Percentiles rank a stretch among this genome's conserved stretches.
Evolutionary conservation across 2,329 filamentous ascomycete species (phyloP).

Genomic region (Pyrenochaeta sp.): DNA sequence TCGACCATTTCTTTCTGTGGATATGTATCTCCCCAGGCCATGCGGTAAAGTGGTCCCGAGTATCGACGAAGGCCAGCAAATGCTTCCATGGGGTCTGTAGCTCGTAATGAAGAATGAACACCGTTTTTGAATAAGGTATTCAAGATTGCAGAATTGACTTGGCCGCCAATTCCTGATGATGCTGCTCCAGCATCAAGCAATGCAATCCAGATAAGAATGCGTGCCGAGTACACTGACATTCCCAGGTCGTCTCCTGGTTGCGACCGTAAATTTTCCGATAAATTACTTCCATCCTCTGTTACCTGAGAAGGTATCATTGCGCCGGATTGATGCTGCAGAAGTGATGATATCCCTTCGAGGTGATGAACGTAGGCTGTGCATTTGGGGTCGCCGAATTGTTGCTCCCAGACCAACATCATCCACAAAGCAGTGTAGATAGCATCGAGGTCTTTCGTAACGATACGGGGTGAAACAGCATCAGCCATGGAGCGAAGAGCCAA

Average conservation of each 20-base stretch:
- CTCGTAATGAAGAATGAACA: neutral
- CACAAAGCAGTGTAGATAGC: conserved; percentile 42
- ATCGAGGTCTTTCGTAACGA: conserved; percentile 35
- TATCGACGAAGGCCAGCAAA: conserved; percentile 43
- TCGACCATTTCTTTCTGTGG: conserved; percentile 47
- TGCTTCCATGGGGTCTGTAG: conserved; percentile 12
- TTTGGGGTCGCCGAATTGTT: conserved; percentile 47
- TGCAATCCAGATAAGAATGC: conserved; percentile 46
- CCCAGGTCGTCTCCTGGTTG: neutral
- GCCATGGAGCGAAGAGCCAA: conserved; percentile 43
- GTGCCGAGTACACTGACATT: conserved; percentile 44
- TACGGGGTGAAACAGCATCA: conserved; percentile 28
- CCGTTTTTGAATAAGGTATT: conserved; percentile 8
- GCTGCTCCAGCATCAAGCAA: conserved; percentile 40
- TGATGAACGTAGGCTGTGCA: conserved; percentile 43
- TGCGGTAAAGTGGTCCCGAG: conserved; percentile 44
- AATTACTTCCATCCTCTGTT: too few species aligned
- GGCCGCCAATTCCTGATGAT: conserved; percentile 43
- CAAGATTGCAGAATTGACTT: conserved; percentile 38
- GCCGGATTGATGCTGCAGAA: conserved; percentile 25
- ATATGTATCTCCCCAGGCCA: conserved; percentile 44
- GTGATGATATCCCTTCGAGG: conserved; percentile 40
- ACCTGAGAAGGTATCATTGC: too few species aligned
- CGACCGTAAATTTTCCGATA: too few species aligned
- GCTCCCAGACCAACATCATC: conserved; percentile 50